Base-by-base conservation (phyloP, 2,329 filamentous ascomycete genomes). In the Ophiostoma ips region DNA sequence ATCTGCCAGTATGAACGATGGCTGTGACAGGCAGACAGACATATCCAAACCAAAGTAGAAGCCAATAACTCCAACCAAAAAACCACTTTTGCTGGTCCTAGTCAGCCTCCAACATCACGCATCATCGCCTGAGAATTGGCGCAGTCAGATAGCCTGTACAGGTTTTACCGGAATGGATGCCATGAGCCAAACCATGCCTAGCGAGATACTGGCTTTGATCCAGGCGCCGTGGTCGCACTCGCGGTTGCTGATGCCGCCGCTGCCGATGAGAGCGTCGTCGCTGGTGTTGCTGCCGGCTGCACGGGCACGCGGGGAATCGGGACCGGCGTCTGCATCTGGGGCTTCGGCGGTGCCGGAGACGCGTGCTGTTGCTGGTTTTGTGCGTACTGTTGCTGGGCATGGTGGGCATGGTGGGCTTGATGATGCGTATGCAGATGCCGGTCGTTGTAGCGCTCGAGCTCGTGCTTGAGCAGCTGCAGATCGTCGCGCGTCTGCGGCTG, bases 401-500 rank as follows among this genome's bases (percentile, higher is more conserved):
- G 52, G 34, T 18, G 46, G 21, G 40, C 9, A 21, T 34, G 18
- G 18, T 31, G 44, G 15, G 24, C 24, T 28, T 44, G 31, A 18
- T n/a, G 46, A 2, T 49, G 40, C 40, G 38, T 46, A 37, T 52
- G 51, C n/a, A 51, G 48, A 13, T 53, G 50, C 15, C 38, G 53
- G 54, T 52, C 50, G 10, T 53, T 52, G 19, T 44, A 54, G 54
- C 70, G 71, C 50, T 78, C 77, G 12, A 82, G 60, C 18, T 80
- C 65, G 43, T 66, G 64, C 34, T 75, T 76, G 3, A 83, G 66
- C 49, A 77, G 69, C 47, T 71, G 66, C 16, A 82, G 63, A 58
- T 88, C 79, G 2, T 79, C 73, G 19, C 78, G 71, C 0, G 85
- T 77, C 19, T 72, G 73, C 0, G 79, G 77, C 50, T 87, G 80